phyloP scores from a whole-genome alignment of 129 eudicot species.

The Artemisia argyi region DNA sequence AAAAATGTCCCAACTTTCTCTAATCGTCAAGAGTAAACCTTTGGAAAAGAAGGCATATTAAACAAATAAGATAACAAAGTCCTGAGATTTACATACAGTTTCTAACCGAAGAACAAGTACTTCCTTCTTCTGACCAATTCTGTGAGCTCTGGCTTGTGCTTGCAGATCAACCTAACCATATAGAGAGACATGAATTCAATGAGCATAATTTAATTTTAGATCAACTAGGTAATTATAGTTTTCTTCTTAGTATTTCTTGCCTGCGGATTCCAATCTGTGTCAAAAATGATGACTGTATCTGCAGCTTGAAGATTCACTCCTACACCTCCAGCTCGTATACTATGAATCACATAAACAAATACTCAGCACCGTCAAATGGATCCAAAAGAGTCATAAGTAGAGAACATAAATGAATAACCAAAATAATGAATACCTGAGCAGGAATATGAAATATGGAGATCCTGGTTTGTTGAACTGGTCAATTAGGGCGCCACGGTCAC shows the following conservation, averaged over 20 bases:
- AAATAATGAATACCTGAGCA: slow-evolving; percentile 67
- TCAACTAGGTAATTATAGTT: neutral
- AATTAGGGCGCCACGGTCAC: slow-evolving; percentile 91
- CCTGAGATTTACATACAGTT: slow-evolving; percentile 57
- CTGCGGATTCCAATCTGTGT: slow-evolving; percentile 99
- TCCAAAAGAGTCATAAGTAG: slow-evolving; percentile 4
- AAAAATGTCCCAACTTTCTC: no score
- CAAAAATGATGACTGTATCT: slow-evolving; percentile 97
- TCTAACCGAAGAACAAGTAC: slow-evolving; percentile 98
- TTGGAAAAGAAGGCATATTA: neutral
- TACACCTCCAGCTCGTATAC: slow-evolving; percentile 99
- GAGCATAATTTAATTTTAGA: neutral
- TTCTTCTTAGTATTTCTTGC: slow-evolving; percentile 25
- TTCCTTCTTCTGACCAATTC: slow-evolving; percentile 98
- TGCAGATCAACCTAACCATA: slow-evolving; percentile 87
- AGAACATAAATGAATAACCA: neutral
- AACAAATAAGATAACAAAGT: slow-evolving; percentile 1
- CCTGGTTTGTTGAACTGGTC: slow-evolving; percentile 78
- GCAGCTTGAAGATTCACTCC: slow-evolving; percentile 99
- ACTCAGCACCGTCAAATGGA: slow-evolving; percentile 18
- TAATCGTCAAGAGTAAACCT: slow-evolving; percentile 8
- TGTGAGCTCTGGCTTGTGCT: slow-evolving; percentile 99
- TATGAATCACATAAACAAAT: slow-evolving; percentile 25
- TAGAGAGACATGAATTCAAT: slow-evolving; percentile 11
- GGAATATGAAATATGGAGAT: slow-evolving; percentile 90